Conservation (phyloP, 306 rosid genomes). For the Prunus kanzakura region DNA sequence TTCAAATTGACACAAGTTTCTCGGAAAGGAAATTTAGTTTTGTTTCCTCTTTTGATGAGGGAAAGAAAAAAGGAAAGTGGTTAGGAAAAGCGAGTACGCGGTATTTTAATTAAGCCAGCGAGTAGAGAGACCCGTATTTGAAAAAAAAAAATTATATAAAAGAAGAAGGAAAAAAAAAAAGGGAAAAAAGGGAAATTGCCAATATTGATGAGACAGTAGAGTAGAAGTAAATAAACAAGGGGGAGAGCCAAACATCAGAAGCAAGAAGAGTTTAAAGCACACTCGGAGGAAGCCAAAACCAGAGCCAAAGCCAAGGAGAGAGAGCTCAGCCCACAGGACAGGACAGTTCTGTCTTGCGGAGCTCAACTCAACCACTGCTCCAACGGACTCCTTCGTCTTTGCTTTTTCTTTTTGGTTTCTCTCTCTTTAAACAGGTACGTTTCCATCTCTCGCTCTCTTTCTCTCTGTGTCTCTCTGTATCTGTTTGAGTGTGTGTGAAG, state of each 20-base stretch:
- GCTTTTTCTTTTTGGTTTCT: slow-evolving; percentile 11
- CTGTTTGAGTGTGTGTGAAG: not conserved
- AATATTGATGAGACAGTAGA: too few relatives aligned
- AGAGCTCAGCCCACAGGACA: slow-evolving; percentile 8
- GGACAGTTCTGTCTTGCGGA: slow-evolving; percentile 29
- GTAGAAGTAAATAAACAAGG: not conserved
- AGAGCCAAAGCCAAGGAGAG: not conserved
- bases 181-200: not conserved
- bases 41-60: not conserved
- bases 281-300: not conserved
- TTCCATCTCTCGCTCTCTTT: slow-evolving; percentile 2
- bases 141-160: slow-evolving; percentile 9
- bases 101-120: not conserved
- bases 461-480: not conserved
- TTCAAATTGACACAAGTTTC: not conserved
- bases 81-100: not conserved
- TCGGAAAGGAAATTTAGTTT: not conserved
- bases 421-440: slow-evolving; percentile 21
- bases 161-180: not conserved
- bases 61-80: not conserved
- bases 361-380: slow-evolving; percentile 45
- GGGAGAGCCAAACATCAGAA: not conserved
- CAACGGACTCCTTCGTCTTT: slow-evolving; percentile 35
- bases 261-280: slow-evolving; percentile 8
- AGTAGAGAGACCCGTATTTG: not conserved